Conservation (phyloP, 768 basidiomycete species). For the Chiua virens region DNA sequence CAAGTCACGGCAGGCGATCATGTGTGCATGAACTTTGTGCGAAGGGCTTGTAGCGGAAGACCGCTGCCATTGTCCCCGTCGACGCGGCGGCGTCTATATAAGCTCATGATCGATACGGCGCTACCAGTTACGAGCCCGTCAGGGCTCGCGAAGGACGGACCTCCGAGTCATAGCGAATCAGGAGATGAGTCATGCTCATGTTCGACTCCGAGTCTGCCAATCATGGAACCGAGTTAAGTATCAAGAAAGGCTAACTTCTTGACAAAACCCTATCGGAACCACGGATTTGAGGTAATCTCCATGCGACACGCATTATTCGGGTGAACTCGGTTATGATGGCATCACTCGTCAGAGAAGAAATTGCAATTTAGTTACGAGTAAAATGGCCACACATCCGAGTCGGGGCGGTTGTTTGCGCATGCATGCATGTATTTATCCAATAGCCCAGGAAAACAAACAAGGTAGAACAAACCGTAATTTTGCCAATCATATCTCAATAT, state of each 20-base stretch:
- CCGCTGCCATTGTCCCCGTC: neutral
- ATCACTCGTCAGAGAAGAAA: no score
- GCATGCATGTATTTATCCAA: slow-evolving; percentile 8
- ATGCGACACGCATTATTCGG: no score
- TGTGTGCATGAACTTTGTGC: neutral
- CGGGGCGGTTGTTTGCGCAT: slow-evolving; percentile 17
- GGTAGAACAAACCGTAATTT: slow-evolving; percentile 5
- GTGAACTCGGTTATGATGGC: no score
- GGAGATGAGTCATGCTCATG: no score
- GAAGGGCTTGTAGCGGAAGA: slow-evolving; percentile 4
- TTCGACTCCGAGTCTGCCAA: neutral
- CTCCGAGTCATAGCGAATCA: no score
- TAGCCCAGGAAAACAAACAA: slow-evolving; percentile 19
- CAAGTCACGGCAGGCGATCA: no score
- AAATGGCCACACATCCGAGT: no score
- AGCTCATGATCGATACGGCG: neutral
- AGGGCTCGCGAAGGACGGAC: no score
- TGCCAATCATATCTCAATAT: no score
- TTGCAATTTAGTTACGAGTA: no score
- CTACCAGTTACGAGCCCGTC: no score
- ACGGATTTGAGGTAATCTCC: slow-evolving; percentile 1
- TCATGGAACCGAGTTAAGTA: neutral
- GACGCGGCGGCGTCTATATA: neutral
- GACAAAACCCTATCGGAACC: slow-evolving; percentile 5
- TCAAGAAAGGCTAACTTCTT: neutral